Evolutionary conservation across 371 early-diverging fungal genomes (phyloP).

Genomic region (Mucor sp.): DNA sequence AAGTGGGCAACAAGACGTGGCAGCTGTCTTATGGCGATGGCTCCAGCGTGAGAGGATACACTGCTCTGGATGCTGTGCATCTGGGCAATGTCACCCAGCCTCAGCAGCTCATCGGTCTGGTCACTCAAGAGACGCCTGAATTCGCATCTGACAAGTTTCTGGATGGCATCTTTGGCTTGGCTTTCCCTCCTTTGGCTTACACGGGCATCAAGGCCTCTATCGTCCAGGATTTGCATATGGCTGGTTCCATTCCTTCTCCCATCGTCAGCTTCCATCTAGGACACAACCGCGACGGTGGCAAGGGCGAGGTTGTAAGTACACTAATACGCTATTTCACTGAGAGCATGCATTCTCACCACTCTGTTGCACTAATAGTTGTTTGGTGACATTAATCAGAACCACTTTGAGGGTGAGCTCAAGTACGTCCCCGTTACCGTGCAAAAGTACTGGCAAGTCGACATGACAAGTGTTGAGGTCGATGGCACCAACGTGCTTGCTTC

Average conservation of each 20-base stretch:
- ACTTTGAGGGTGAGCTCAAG: constrained; percentile 47
- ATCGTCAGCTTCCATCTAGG: constrained; percentile 42
- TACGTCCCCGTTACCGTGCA: constrained; percentile 40
- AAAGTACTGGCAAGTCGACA: constrained; percentile 56
- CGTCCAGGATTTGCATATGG: constrained; percentile 25
- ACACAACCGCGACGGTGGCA: constrained; percentile 32
- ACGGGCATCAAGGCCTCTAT: constrained; percentile 32
- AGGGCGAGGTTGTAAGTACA: constrained; percentile 42
- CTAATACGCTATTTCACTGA: neutral
- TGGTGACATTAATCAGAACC: constrained; percentile 37
- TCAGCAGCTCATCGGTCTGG: constrained; percentile 32
- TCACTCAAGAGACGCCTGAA: constrained; percentile 3
- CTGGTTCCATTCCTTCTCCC: constrained; percentile 25
- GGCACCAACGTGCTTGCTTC: constrained; percentile 20
- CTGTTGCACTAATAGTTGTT: constrained; percentile 24
- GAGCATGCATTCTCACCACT: neutral
- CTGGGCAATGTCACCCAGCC: constrained; percentile 31
- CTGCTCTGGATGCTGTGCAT: constrained; percentile 46
- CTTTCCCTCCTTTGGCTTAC: constrained; percentile 43
- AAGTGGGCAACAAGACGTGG: constrained; percentile 31
- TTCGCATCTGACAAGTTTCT: constrained; percentile 35
- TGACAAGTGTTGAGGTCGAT: constrained; percentile 40
- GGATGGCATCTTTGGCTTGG: constrained; percentile 63
- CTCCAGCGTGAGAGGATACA: constrained; percentile 45
- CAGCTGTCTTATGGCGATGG: constrained; percentile 53